Base-by-base conservation (phyloP, 805 yeast genomes). In the Kluyveromyces wickerhamii region DNA sequence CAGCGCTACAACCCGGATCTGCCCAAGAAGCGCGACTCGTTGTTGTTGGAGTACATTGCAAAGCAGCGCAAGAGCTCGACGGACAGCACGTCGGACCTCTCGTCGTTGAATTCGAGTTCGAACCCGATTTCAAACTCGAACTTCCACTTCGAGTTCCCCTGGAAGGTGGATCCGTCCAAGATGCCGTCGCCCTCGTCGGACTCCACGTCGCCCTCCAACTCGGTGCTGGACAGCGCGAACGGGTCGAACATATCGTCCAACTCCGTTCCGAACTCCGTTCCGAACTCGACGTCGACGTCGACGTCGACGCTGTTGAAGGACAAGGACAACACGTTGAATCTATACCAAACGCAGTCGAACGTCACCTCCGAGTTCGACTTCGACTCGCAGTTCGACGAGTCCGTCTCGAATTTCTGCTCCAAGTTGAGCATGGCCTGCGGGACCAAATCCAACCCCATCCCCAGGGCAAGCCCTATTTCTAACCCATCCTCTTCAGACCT, bases 391-490 rank as follows among this genome's bases (percentile, higher is more conserved):
- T 81, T 76, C 52, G 81, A 77, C 49, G 89, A 83, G 51, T 77
- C 79, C 44, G 77, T 79, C 36, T 71, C 72, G 39, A 74, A 73
- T 19, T 89, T 89, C 54, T 89, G 97, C 52, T 71, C 72, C 17
- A 74, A 77, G 47, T 67, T 89, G 51, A 72, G 74, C 41, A 70
- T 76, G 54, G 96, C 87, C 1, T 88, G 96, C 59, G 96, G 96
- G 12, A 77, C 79, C 5, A 77, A 67, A 47, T 68, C 68, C 11
- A 60, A 72, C 43, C 95, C 92, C 3, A 54, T 78, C 4, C 94
- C 95, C 11, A 20, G 14, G 17, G 36, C 22, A 20, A 21, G 19
- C 11, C 16, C 33, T 13, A 11, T 21, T 5, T 30, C 33, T 12
- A 22, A 13, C 8, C 16, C 33, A 8, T 21, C 33, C 7, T 21